These are phyloP conservation scores for Obelidium mucronatum DNA, from an alignment of 192 early-diverging fungal species.

Conservation along the genomic window DNA sequence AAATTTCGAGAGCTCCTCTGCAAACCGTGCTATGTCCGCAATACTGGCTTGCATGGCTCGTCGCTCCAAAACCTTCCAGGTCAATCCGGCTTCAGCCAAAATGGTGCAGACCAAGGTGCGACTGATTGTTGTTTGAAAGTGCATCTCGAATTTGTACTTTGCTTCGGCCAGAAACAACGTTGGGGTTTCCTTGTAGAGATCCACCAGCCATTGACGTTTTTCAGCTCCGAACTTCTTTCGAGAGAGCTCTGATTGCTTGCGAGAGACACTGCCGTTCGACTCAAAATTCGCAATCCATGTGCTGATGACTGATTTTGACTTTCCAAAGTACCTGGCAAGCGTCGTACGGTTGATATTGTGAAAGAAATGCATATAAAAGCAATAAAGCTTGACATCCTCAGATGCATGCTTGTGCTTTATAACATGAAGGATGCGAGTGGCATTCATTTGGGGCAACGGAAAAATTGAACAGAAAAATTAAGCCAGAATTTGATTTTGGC, in stretches of 20 bases:
- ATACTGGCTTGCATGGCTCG: slow-evolving; percentile 35
- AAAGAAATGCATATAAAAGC: neutral
- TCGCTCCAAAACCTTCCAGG: slow-evolving; percentile 33
- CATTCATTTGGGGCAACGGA: neutral
- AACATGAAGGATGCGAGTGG: neutral
- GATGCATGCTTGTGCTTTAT: neutral
- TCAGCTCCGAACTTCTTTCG: neutral
- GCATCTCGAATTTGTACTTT: neutral
- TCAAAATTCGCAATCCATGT: neutral
- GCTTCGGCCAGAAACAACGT: neutral
- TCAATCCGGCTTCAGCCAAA: slow-evolving; percentile 24
- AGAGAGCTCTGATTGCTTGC: neutral
- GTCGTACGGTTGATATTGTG: neutral
- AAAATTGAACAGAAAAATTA: neutral
- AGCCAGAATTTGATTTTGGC: neutral
- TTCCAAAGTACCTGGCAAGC: neutral
- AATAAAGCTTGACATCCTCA: neutral
- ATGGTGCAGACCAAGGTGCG: neutral
- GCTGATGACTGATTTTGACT: neutral
- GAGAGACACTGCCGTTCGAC: neutral
- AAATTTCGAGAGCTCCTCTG: slow-evolving; percentile 8
- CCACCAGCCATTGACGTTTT: neutral
- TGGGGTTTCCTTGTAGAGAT: neutral
- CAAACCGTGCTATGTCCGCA: slow-evolving; percentile 22
- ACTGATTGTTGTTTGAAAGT: neutral